Base-by-base conservation (phyloP, 495 filamentous ascomycete species). In the Neurospora sp. region DNA sequence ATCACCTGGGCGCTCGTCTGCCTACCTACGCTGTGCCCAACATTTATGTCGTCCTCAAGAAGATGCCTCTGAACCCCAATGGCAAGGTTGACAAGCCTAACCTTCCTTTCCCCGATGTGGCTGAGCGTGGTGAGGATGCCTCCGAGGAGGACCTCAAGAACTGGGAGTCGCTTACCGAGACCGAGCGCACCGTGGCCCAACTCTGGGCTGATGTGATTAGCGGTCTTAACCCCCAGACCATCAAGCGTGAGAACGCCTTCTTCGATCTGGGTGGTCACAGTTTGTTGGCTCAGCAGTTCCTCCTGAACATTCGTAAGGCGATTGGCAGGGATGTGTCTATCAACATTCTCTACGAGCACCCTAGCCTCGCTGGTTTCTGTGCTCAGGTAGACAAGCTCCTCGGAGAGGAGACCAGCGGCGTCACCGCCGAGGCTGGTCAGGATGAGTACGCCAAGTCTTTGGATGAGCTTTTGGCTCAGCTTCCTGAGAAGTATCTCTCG, bases 61-160 rank as follows among this genome's bases (percentile, higher is more conserved):
- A 90, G 48, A 87, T 98, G 70, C 95, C 95, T 0, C 84, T 98
- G 38, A 98, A 97, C 81, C 95, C 95, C 16, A 98, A 98, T 75
- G 94, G 94, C 73, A 98, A 97, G 83, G 89, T 97, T 65, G 96
- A 99, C 78, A 93, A 91, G 81, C 93, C 93, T 7, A 91, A 90
- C 2, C 86, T 99, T 53, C 96, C 96, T 0, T 98, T 97, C 88
- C 96, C 96, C 0, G 92, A 95, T 79, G 90, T 89, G 12, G 87
- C 86, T 4, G 80, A 83, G 65, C 74, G 76, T 20, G 76, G 79
- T 14, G 83, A 84, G 70, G 82, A 81, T 11, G 86, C 89, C 38
- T 94, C 91, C 3, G 90, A 94, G 74, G 86, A 90, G 73, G 84
- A 85, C 48, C 73, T 96, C 35, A 90, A 91, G 74, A 83, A 86